These are phyloP conservation scores for Botrytis paeoniae DNA, from an alignment of 2,329 filamentous ascomycete genomes.

Conservation along the genomic window DNA sequence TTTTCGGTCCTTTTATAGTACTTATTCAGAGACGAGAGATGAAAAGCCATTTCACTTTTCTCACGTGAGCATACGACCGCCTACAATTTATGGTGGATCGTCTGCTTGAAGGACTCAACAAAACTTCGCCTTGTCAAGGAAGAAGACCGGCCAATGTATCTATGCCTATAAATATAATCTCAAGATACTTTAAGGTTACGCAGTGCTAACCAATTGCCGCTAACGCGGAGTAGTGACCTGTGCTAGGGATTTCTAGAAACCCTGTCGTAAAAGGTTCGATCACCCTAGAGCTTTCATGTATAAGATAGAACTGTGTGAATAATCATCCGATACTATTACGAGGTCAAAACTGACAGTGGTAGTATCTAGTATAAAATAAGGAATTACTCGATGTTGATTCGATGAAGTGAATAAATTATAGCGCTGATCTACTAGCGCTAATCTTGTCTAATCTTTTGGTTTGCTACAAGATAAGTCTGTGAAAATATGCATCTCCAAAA, in stretches of 20 bases:
- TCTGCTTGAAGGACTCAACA: background rate
- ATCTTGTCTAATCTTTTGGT: background rate
- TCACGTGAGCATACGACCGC: background rate
- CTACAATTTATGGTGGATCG: background rate
- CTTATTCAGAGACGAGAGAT: no score
- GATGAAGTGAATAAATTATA: background rate
- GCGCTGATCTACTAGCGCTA: background rate
- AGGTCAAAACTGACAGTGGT: background rate
- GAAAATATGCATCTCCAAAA: background rate
- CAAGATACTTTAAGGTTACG: background rate
- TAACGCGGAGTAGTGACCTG: no score
- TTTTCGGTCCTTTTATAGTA: no score
- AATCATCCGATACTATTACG: background rate
- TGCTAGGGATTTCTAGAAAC: background rate
- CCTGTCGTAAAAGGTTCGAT: background rate
- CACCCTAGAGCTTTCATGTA: no score
- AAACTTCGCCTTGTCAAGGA: background rate
- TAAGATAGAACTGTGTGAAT: background rate
- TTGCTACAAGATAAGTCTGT: no score
- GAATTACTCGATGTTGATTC: background rate
- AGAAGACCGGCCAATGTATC: background rate
- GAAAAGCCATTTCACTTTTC: no score
- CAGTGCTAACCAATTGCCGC: rapidly evolving
- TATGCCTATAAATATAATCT: rapidly evolving
- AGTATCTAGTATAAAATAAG: rapidly evolving